Base-by-base conservation (phyloP, 148 eudicot genomes). In the Mesembryanthemum crystallinum region DNA sequence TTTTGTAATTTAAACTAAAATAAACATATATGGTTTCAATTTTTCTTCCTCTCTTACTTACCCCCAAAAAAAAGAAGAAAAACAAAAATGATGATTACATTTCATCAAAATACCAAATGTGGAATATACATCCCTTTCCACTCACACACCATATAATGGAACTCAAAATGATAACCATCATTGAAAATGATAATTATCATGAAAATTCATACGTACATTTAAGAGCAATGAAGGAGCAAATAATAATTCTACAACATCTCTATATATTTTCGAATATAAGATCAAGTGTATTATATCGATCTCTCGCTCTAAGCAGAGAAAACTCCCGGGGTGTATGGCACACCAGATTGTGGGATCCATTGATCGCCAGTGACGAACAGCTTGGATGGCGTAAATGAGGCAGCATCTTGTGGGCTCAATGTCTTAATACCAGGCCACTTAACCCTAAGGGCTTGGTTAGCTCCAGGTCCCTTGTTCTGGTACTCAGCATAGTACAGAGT, bases 371-470 rank as follows among this genome's bases (percentile, higher is more conserved):
- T 68, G 47, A 66, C 71, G 37, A 80, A 82, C 58, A 82, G 68
- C 71, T 74, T 79, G 8, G 59, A 70, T 1, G 89, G 82, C 12
- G 88, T 82, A 54, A 80, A 89, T 0, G 66, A 51, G 5, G 67
- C 70, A 2, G 84, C 90, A 23, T 85, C 67, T 23, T 80, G 62
- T 3, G 59, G 35, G 17, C 73, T 82, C 58, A 89, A 63, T 8
- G 74, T 83, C 78, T 86, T 81, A 10, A 84, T 27, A 28, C 91
- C 91, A 10, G 75, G 61, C 91, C 91, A 88, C 14, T 73, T 86
- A 43, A 88, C 87, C 71, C 93, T 78, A 3, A 72, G 65, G 8
- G 83, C 23, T 7, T 17, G 49, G 33, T 45, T 64, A 23, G 91
- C 75, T 5, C 93, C 89, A 0, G 85, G 64, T 1, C 93, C 93